Evolutionary conservation across 2,329 filamentous ascomycete genomes (phyloP).

Genomic region (Exophiala alcalophila): DNA sequence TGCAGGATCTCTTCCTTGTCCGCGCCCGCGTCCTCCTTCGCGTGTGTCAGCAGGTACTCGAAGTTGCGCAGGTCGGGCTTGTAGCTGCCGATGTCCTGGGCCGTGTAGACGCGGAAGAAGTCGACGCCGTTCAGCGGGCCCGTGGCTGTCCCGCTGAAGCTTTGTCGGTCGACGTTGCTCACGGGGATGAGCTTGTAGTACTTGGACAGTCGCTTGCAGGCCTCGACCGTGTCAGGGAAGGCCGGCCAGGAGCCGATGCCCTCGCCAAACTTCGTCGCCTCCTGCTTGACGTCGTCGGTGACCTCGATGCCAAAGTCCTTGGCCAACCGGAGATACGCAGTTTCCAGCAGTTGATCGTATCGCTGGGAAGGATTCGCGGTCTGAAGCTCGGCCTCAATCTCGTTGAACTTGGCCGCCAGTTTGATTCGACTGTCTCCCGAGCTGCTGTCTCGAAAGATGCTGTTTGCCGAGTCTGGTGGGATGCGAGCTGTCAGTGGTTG

Average conservation of each 20-base stretch:
- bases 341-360: constrained; percentile 58
- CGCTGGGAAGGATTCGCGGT: constrained; percentile 52
- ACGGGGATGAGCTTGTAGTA: constrained; percentile 56
- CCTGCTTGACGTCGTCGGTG: constrained; percentile 23
- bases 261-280: constrained; percentile 48
- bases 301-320: constrained; percentile 10
- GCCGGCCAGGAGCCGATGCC: constrained; percentile 53
- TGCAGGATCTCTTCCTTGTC: constrained; percentile 60
- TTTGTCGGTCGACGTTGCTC: constrained; percentile 56
- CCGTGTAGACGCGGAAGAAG: constrained; percentile 67
- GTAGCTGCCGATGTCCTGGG: constrained; percentile 68
- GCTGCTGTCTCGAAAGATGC: constrained; percentile 11
- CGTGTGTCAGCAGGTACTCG: constrained; percentile 58
- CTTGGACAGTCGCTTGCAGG: constrained; percentile 49
- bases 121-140: constrained; percentile 51
- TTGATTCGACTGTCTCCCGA: constrained; percentile 1
- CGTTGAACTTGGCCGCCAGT: constrained; percentile 31
- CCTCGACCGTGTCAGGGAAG: constrained; percentile 57
- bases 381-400: constrained; percentile 51
- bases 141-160: constrained; percentile 48
- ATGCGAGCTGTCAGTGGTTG: constrained; percentile 26
- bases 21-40: constrained; percentile 54
- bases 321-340: constrained; percentile 11
- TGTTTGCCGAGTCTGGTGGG: constrained; percentile 7
- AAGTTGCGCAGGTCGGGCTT: constrained; percentile 67